Base-by-base conservation (phyloP, 805 yeast species). In the Metschnikowia lochheadii region DNA sequence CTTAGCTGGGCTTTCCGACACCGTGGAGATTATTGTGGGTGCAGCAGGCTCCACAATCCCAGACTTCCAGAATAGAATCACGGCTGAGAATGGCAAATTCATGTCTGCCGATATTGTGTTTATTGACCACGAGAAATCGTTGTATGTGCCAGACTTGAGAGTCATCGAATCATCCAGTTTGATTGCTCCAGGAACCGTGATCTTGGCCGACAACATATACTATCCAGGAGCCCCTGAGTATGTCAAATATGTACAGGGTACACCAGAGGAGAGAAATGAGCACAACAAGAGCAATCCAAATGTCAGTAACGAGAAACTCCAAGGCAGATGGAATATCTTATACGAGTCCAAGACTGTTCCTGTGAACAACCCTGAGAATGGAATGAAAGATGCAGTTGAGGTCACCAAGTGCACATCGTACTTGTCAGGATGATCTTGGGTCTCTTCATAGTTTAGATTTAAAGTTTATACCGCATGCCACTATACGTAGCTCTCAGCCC, bases 121-220 rank as follows among this genome's bases (percentile, higher is more conserved):
- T 47, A 63, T 76, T 43, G 76, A 76, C 56, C 80, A 76, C 52
- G 59, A 63, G 57, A 70, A 70, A 48, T 64, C 63, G 14, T 43
- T 55, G 42, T 76, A 74, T 52, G 63, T 73, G 21, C 72, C 78
- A 5, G 79, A 76, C 50, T 58, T 75, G 32, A 59, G 79, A 33
- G 64, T 73, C 3, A 54, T 75, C 36, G 81, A 76, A 52, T 55
- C 75, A 0, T 54, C 72, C 40, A 68, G 70, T 13, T 60, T 73
- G 46, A 61, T 76, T 40, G 68, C 65, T 0, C 69, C 69, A 6
- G 79, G 77, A 0, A 65, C 79, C 1, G 52, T 62, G 3, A 56
- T 76, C 23, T 59, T 63, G 42, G 78, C 77, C 5, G 77, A 74
- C 51, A 73, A 73, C 51, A 65, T 69, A 6, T 33, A 55, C 20